Evolutionary conservation across 352 stramenopile species (phyloP).

Genomic region (Blastocystis sp.): DNA sequence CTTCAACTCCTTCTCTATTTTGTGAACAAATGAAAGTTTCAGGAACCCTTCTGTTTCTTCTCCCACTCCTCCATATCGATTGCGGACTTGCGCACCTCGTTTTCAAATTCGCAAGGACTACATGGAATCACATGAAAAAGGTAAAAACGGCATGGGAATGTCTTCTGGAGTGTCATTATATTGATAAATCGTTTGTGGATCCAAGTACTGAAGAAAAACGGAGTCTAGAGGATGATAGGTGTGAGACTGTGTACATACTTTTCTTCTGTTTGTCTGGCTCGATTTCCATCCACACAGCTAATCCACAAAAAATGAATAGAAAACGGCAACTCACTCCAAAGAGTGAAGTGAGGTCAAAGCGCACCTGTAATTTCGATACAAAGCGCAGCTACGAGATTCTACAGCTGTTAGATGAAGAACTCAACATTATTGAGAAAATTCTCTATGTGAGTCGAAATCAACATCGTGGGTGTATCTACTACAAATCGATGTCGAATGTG

Average conservation of each 20-base stretch:
- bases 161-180: conserved; percentile 27
- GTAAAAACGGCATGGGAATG: neutral
- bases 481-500: conserved; percentile 1
- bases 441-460: conserved; percentile 15
- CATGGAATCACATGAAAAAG: no score
- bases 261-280: neutral
- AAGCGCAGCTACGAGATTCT: neutral
- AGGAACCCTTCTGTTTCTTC: neutral
- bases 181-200: conserved; percentile 4
- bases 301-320: neutral
- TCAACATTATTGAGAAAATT: conserved; percentile 27
- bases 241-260: neutral
- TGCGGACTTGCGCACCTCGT: conserved; percentile 33
- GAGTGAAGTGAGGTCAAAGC: neutral
- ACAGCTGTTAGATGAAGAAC: neutral
- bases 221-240: neutral
- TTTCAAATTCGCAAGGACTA: conserved; percentile 22
- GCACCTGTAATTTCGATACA: neutral
- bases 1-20: conserved; percentile 5
- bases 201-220: conserved; percentile 49
- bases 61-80: conserved; percentile 58
- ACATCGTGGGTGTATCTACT: conserved; percentile 6
- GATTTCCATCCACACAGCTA: neutral
- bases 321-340: neutral
- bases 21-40: neutral